Base-by-base conservation (phyloP, 1,139 yeast species). In the Pichia sp. region DNA sequence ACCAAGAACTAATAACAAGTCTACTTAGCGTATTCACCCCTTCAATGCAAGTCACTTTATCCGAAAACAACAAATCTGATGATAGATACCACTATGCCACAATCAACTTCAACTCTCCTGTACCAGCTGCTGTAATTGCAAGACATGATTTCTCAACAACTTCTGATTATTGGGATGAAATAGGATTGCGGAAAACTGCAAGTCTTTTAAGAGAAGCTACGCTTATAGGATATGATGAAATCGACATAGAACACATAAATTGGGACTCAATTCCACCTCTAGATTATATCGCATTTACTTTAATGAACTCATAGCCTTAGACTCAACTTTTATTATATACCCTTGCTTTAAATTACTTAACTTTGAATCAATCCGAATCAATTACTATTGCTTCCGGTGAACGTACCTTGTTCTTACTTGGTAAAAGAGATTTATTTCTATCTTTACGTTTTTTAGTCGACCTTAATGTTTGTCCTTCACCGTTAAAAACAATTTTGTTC, bases 361-460 rank as follows among this genome's bases (percentile, higher is more conserved):
- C 4, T 15, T 23, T 15, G 32, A 42, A 31, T 53, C 58, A 51
- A n/a, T n/a, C n/a, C n/a, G 66, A 80, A 62, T 85, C 95, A 49
- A 85, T 83, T 56, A 84, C 88, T 47, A 85, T 84, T 24, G 75
- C 74, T 48, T 84, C 94, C 0, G 93, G 91, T 50, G 85, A 78
- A 41, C 79, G 67, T 30, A 70, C 60, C 64, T 74, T 58, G 64
- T 66, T 48, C 66, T 66, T 49, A 60, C 73, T 55, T 48, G 72
- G 52, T 1, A 51, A 49, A 41, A 52, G 56, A 36, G 49, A 59
- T 43, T 61, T 68, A 62, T 47, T 68, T 59, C 61, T 70, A 43
- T 79, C 88, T 53, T 82, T 83, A 46, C 95, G 68, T 58, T 86
- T 86, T 54, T 74, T 78, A 45, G 79, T 75, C 51, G 78, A 82